Evolutionary conservation across 192 early-diverging fungal genomes (phyloP).

Genomic region (Entrophospora sp.): DNA sequence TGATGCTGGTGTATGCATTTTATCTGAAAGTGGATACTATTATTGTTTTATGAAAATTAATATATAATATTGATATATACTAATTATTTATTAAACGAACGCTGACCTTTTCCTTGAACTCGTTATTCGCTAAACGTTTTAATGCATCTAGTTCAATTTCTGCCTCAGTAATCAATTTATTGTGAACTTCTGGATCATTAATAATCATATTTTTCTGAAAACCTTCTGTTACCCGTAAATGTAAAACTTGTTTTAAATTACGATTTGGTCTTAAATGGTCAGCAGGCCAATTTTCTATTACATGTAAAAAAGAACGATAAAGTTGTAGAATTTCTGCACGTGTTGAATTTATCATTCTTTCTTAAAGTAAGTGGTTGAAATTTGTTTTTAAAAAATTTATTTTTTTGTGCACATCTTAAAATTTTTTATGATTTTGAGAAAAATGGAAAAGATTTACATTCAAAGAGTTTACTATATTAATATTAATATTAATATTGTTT

Average conservation of each 20-base stretch:
- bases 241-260: constrained; percentile 55
- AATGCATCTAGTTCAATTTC: constrained; percentile 37
- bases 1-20: constrained; percentile 41
- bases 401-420: too few species aligned
- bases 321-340: constrained; percentile 25
- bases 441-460: too few species aligned
- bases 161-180: constrained; percentile 23
- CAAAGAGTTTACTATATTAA: too few species aligned
- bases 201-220: constrained; percentile 27
- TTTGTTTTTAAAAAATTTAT: too few species aligned
- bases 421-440: too few species aligned
- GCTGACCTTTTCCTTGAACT: constrained; percentile 44
- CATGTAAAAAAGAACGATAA: constrained; percentile 50
- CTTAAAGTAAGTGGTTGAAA: too few species aligned
- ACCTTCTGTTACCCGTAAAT: constrained; percentile 37
- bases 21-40: constrained; percentile 48
- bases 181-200: constrained; percentile 20
- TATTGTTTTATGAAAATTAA: too few species aligned
- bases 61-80: background rate
- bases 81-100: background rate
- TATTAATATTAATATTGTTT: too few species aligned
- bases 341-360: background rate
- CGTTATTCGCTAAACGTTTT: constrained; percentile 35
- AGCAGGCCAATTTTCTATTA: constrained; percentile 52
- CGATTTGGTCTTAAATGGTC: constrained; percentile 62